Evolutionary conservation across 2,329 filamentous ascomycete genomes (phyloP).

Genomic region (Penicillium sp.): DNA sequence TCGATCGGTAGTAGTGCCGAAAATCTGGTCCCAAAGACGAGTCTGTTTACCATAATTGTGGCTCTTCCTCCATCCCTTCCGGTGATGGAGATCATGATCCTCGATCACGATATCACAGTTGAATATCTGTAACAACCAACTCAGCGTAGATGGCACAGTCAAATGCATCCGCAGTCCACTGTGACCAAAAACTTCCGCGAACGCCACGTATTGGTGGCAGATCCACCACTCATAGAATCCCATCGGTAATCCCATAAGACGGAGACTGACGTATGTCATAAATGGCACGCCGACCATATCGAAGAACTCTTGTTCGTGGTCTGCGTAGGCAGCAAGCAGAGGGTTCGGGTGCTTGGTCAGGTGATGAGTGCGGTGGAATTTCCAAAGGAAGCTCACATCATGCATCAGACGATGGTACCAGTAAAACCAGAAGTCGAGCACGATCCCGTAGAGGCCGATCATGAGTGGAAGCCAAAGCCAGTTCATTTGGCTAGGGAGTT

Average conservation of each 20-base stretch:
- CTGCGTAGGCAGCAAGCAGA: slow-evolving; percentile 44
- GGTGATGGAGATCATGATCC: slow-evolving; percentile 45
- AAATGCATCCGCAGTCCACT: slow-evolving; percentile 34
- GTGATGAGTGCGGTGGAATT: slow-evolving; percentile 49
- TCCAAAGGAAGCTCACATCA: slow-evolving; percentile 42
- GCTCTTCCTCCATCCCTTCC: slow-evolving; percentile 42
- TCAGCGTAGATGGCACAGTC: slow-evolving; percentile 37
- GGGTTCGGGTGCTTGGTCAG: slow-evolving; percentile 49
- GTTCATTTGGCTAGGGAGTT: slow-evolving; percentile 25
- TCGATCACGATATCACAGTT: slow-evolving; percentile 45
- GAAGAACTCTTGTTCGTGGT: slow-evolving; percentile 46
- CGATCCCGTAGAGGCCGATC: slow-evolving; percentile 22
- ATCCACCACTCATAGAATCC: slow-evolving; percentile 52
- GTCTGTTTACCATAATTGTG: slow-evolving; percentile 39
- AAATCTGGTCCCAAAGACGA: slow-evolving; percentile 38
- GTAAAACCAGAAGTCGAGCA: slow-evolving; percentile 29
- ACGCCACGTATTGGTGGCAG: slow-evolving; percentile 47
- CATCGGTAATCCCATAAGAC: slow-evolving; percentile 42
- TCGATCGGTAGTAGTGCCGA: slow-evolving; percentile 37
- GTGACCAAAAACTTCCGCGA: slow-evolving; percentile 28
- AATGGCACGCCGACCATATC: slow-evolving; percentile 46
- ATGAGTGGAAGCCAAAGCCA: slow-evolving; percentile 41
- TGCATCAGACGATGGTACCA: slow-evolving; percentile 41
- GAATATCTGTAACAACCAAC: slow-evolving; percentile 35
- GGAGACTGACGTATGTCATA: slow-evolving; percentile 39